phyloP scores from a whole-genome alignment of 225 moss, liverwort and hornwort species.

The Physcomitrellopsis africana region DNA sequence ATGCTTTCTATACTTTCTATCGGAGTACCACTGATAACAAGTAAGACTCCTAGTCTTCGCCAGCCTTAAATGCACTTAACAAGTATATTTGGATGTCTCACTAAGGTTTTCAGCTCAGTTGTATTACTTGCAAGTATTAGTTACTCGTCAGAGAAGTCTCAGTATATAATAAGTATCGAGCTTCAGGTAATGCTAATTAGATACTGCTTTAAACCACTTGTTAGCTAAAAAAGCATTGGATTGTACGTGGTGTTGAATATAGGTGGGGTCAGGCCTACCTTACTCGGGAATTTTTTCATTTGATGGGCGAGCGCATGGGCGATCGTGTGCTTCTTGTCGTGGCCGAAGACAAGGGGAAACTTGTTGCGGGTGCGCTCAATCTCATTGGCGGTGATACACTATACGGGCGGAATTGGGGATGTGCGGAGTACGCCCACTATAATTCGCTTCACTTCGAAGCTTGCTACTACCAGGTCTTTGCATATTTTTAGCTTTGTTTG shows the following conservation, averaged over 20 bases:
- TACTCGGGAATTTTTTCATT: slow-evolving; percentile 93
- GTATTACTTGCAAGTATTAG: neutral
- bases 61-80: neutral
- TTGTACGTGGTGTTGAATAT: slow-evolving; percentile 6
- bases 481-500: neutral
- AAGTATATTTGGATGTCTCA: neutral
- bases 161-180: neutral
- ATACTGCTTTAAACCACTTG: neutral
- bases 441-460: slow-evolving; percentile 96
- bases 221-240: slow-evolving; percentile 13
- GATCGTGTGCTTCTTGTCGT: slow-evolving; percentile 89
- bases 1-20: slow-evolving; percentile 93
- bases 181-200: neutral
- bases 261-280: slow-evolving; percentile 99
- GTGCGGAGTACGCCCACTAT: slow-evolving; percentile 79
- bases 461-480: slow-evolving; percentile 93
- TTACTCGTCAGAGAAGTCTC: slow-evolving; percentile 11
- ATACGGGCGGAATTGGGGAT: slow-evolving; percentile 98
- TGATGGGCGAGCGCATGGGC: slow-evolving; percentile 93
- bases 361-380: slow-evolving; percentile 96
- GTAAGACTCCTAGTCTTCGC: slow-evolving; percentile 41
- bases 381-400: slow-evolving; percentile 95
- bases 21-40: slow-evolving; percentile 98
- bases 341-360: slow-evolving; percentile 85
- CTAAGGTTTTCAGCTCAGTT: slow-evolving; percentile 7